Evolutionary conservation across 2,329 filamentous ascomycete genomes (phyloP).

Genomic region (Diaporthe sp.): DNA sequence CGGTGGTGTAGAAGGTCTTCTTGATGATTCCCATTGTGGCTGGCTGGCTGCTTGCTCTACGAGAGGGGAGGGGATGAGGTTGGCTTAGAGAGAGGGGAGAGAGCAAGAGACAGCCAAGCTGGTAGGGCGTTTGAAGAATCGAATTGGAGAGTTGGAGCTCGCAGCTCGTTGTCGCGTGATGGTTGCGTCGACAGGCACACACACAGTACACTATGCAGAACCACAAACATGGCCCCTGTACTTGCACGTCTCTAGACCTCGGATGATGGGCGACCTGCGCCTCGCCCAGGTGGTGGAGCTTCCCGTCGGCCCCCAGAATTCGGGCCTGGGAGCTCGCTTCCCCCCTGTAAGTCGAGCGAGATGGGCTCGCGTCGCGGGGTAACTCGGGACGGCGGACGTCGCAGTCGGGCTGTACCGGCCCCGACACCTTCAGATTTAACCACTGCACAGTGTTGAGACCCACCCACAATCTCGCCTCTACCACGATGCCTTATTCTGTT

Average conservation of each 20-base stretch:
- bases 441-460: neutral
- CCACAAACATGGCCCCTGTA: neutral
- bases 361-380: conserved; percentile 20
- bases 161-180: conserved; percentile 12
- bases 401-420: conserved; percentile 26
- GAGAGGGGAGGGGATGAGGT: neutral
- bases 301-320: conserved; percentile 2
- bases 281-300: neutral
- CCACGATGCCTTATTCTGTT: neutral
- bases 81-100: neutral
- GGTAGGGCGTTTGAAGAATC: conserved; percentile 1
- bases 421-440: neutral
- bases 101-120: neutral
- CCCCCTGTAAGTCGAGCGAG: conserved; percentile 1
- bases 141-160: conserved; percentile 1
- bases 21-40: conserved; percentile 66
- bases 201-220: conserved; percentile 5
- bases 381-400: conserved; percentile 11
- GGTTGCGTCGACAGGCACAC: conserved; percentile 5
- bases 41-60: conserved; percentile 13
- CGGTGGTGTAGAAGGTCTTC: conserved; percentile 60
- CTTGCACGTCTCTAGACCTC: neutral
- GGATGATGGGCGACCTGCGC: conserved; percentile 18
- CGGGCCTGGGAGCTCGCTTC: neutral
- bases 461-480: neutral